Base-by-base conservation (phyloP, 805 yeast genomes). In the Ogataea ganodermae region DNA sequence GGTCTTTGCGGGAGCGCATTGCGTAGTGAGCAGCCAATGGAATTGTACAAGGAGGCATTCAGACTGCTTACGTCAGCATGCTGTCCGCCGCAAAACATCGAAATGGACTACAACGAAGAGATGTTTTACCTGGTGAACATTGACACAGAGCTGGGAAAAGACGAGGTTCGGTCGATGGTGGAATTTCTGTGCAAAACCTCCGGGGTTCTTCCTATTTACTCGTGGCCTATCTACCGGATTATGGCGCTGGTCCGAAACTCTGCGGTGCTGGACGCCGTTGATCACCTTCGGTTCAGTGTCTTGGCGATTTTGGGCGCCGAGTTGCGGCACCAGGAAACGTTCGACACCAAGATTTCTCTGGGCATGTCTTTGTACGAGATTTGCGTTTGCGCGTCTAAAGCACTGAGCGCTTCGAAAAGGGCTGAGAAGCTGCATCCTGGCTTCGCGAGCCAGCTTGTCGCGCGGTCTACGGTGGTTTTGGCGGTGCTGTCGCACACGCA, bases 151-250 rank as follows among this genome's bases (percentile, higher is more conserved):
- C 41, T 49, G n/a, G 26, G 13, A 1, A 6, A 30, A 2, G 28
- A 30, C 3, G 38, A 49, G 2, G 46, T 31, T 7, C 26, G 37
- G 3, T 24, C 6, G 13, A 38, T 56, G 16, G 20, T 42, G 5
- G 14, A 7, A 4, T 13, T 46, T 8, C 41, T 44, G 9, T 39
- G 26, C 30, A 27, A 31, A 1, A 18, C 42, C 9, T 17, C 22
- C 10, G 38, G 22, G 3, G 9, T 28, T 18, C 30, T 60, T 3
- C 59, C 66, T 4, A 18, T 45, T 3, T 38, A 48, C 14, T 49
- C 59, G 3, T 60, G 66, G 66, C 65, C 63, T 17, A 23, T 58
- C 23, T 42, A 42, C 22, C 44, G 40, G 30, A 30, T 57, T 8
- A 32, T 51, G 12, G 33, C 41, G n/a, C 13, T 53, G 9, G 20